A percentile compares a stretch with the other conserved stretches of the same genome.
Conservation (phyloP, 176 grass and related monocot genomes). For the Zea mays region DNA sequence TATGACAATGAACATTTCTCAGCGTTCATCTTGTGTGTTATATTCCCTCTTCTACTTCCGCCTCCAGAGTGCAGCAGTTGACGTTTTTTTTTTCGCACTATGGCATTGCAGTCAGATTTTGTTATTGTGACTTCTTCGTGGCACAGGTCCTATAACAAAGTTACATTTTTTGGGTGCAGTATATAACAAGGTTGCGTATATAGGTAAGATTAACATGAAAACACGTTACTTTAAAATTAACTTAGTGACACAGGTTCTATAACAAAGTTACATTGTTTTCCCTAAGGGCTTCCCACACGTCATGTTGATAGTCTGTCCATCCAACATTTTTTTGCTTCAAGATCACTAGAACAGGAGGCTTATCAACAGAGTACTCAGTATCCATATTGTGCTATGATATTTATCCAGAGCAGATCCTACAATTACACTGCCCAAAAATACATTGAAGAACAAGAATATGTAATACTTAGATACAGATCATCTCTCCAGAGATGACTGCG, state of each 20-base stretch:
- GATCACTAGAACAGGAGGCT: no score
- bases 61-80: not conserved
- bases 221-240: no score
- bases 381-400: not conserved
- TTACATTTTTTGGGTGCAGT: no score
- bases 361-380: not conserved
- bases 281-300: no score
- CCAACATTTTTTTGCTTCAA: no score
- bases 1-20: not conserved
- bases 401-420: constrained; percentile 74
- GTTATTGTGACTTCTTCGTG: not conserved
- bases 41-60: not conserved
- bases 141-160: not conserved
- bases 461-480: constrained; percentile 85
- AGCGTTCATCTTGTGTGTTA: not conserved
- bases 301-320: no score
- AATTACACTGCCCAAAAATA: constrained; percentile 76
- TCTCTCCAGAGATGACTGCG: constrained; percentile 73
- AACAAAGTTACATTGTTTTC: no score
- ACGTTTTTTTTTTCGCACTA: no score
- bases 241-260: no score
- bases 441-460: constrained; percentile 88
- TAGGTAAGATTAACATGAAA: not conserved
- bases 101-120: no score
- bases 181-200: not conserved